Base-by-base conservation (phyloP, 176 grass and related monocot species). In the Elymus sibiricus region DNA sequence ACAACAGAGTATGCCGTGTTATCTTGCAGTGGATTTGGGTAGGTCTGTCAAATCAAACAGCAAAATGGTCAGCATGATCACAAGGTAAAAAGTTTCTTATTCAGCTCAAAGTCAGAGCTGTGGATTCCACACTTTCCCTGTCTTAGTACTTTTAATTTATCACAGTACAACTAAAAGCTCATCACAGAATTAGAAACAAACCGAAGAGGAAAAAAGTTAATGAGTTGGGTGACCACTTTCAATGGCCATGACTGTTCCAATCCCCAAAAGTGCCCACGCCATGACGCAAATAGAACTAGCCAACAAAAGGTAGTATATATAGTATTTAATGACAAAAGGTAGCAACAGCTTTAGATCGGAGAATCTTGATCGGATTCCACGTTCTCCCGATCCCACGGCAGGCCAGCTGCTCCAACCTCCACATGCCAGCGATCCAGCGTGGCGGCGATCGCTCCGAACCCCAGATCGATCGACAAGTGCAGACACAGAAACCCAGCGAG, bases 1-100 rank as follows among this genome's bases (percentile, higher is more conserved):
- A 94, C 94, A 86, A 99, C 94, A 1, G 97, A 95, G 90, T 99
- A 99, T 15, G 97, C 94, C 9, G 97, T 83, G 73, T 96, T 96
- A 88, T 96, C 88, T 89, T 99, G 97, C 40, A 99, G 83, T 42
- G 97, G 97, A 59, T 99, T 99, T 42, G 97, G 85, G 82, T 94
- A 90, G 35, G 88, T 92, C 97, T 99, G 94, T 26, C 84, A 78
- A 47, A 70, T 59, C 19, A 76, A 80, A 78, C 75, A 27, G 67
- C 19, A 78, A 39, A 76, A 47, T 13, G 6, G 10, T 53, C 66
- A 74, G 77, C 81, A 79, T 80, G 56, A 43, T 43, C 80, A 84
- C 56, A 84, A 21, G 43, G 31, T 58, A 55, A 74, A 11, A 13
- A 17, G 0, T 38, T 16, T 27, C 21, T n/a, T 49, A 58, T 62